Percentiles rank a stretch among this genome's conserved stretches.
These are phyloP conservation scores for Kazachstania africana DNA, from an alignment of 805 yeast species.

Conservation along the genomic window DNA sequence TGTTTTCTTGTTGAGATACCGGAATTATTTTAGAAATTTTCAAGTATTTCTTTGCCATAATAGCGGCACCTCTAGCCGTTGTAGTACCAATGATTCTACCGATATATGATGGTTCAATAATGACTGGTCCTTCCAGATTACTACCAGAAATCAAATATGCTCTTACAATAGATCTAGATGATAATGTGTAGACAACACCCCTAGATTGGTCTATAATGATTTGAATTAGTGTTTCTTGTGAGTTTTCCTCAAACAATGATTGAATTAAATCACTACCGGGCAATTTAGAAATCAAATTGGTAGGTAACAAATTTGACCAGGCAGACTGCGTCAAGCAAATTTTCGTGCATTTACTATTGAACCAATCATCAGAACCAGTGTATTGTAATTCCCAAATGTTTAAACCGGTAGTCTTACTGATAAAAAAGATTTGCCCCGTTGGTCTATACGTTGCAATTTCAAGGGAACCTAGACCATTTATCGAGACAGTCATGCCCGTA, in stretches of 20 bases:
- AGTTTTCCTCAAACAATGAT: slow-evolving; percentile 25
- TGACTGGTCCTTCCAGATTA: slow-evolving; percentile 31
- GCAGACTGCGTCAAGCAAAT: slow-evolving; percentile 68
- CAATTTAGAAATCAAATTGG: slow-evolving; percentile 20
- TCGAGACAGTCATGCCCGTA: slow-evolving; percentile 70
- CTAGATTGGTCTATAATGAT: slow-evolving; percentile 68
- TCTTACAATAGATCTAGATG: slow-evolving; percentile 71
- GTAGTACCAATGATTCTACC: slow-evolving; percentile 32
- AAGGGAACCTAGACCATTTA: slow-evolving; percentile 65
- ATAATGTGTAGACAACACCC: slow-evolving; percentile 65
- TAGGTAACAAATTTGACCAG: slow-evolving; percentile 41
- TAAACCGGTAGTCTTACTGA: slow-evolving; percentile 66
- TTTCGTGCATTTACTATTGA: slow-evolving; percentile 70
- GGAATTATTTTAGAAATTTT: slow-evolving; percentile 39
- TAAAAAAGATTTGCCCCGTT: slow-evolving; percentile 73
- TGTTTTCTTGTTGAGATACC: slow-evolving; percentile 46
- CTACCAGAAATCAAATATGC: slow-evolving; percentile 47
- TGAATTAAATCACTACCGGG: slow-evolving; percentile 30
- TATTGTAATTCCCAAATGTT: slow-evolving; percentile 84
- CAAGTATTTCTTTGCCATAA: slow-evolving; percentile 43
- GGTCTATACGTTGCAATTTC: slow-evolving; percentile 45
- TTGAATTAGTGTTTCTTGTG: slow-evolving; percentile 51
- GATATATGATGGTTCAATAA: slow-evolving; percentile 28
- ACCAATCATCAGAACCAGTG: slow-evolving; percentile 76
- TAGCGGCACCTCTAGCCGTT: slow-evolving; percentile 39